Conservation (phyloP, 106 monocot species). For the Platanthera guangdongensis region DNA sequence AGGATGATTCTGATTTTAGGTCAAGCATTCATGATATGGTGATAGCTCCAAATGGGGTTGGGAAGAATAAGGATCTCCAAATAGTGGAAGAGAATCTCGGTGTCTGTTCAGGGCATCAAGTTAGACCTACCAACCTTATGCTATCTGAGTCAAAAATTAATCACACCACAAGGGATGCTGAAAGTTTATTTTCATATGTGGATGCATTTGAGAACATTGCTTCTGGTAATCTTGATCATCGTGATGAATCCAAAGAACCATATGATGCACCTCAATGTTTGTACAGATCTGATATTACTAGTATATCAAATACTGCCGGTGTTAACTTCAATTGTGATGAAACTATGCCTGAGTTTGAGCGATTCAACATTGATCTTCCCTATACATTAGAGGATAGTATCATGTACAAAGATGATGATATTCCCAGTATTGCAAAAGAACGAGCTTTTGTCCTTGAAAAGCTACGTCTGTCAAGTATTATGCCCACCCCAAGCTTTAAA, state of each 20-base stretch:
- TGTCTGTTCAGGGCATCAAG: neutral
- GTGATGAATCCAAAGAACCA: slow-evolving; percentile 1
- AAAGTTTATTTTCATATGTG: neutral
- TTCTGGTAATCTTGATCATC: neutral
- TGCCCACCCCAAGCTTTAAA: slow-evolving; percentile 7
- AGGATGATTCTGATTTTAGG: slow-evolving; percentile 17
- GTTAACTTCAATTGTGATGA: slow-evolving; percentile 7
- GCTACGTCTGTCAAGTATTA: slow-evolving; percentile 19
- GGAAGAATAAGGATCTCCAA: neutral
- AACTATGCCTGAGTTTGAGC: slow-evolving; percentile 42
- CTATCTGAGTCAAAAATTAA: slow-evolving; percentile 1
- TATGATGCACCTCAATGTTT: slow-evolving; percentile 6
- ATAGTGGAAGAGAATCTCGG: neutral
- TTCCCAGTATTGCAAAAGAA: slow-evolving; percentile 27
- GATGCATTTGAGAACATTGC: neutral
- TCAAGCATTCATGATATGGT: slow-evolving; percentile 6
- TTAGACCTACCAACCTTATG: neutral
- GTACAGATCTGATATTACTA: slow-evolving; percentile 10
- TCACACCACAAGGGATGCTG: neutral
- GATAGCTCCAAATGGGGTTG: neutral
- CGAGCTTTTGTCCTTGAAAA: slow-evolving; percentile 21
- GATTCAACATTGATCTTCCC: slow-evolving; percentile 32
- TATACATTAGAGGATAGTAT: slow-evolving; percentile 7
- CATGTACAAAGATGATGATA: slow-evolving; percentile 15
- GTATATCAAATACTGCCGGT: neutral